Evolutionary conservation across 2,329 filamentous ascomycete genomes (phyloP).

Genomic region (Monosporascus cannonballus): DNA sequence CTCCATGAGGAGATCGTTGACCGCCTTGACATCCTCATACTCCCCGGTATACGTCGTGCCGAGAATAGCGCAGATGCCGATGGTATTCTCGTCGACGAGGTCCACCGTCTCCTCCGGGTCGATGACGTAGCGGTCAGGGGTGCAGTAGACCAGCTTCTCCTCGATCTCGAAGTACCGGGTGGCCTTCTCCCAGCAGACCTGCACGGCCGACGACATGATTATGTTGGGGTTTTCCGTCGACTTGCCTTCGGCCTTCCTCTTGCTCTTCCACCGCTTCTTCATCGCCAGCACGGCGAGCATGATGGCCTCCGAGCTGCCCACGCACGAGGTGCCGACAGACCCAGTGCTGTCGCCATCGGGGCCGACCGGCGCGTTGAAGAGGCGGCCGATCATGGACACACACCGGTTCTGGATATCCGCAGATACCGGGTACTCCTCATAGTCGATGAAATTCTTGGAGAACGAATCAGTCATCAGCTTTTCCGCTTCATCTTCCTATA

Average conservation of each 20-base stretch:
- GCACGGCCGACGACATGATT: conserved; percentile 91
- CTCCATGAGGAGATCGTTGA: conserved; percentile 81
- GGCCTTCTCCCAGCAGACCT: conserved; percentile 96
- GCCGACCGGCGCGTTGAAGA: conserved; percentile 72
- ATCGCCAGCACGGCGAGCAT: conserved; percentile 81
- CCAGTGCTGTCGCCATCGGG: conserved; percentile 43
- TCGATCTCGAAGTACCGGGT: conserved; percentile 88
- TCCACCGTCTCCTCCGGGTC: conserved; percentile 56
- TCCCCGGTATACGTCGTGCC: conserved; percentile 94
- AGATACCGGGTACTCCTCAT: conserved; percentile 76
- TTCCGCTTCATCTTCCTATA: conserved; percentile 84
- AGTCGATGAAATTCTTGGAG: conserved; percentile 93
- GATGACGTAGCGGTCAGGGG: conserved; percentile 54
- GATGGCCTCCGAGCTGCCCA: conserved; percentile 86
- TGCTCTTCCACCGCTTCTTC: conserved; percentile 93
- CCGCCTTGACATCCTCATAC: conserved; percentile 87
- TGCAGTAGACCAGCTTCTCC: conserved; percentile 71
- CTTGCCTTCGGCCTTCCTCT: conserved; percentile 76
- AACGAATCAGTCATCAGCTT: conserved; percentile 92
- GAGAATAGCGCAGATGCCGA: conserved; percentile 87
- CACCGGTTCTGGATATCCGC: conserved; percentile 89
- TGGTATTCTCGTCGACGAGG: conserved; percentile 64
- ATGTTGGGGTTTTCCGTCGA: conserved; percentile 78
- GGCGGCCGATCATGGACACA: conserved; percentile 80
- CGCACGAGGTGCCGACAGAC: conserved; percentile 79